A percentile compares a stretch with the other conserved stretches of the same genome.
These are phyloP conservation scores for Fusarium albidum DNA, from an alignment of 2,329 filamentous ascomycete species.

Conservation along the genomic window DNA sequence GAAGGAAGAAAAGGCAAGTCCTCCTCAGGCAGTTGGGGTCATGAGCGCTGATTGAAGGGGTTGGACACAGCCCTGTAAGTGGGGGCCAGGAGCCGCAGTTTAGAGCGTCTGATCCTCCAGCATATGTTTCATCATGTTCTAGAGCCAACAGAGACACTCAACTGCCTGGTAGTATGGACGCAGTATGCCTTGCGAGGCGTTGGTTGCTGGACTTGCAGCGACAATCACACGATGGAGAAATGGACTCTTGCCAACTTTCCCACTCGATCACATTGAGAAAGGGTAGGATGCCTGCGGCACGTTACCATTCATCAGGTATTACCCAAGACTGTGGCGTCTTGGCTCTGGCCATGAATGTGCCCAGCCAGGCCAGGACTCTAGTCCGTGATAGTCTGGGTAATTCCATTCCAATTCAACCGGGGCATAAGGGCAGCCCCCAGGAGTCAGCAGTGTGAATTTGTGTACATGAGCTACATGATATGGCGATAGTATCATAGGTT, in stretches of 20 bases:
- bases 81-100: conserved; percentile 27
- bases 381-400: neutral
- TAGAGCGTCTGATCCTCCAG: conserved; percentile 20
- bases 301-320: neutral
- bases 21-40: conserved; percentile 12
- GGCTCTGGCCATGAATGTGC: conserved; percentile 24
- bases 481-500: no score
- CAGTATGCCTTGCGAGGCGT: neutral
- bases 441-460: no score
- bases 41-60: conserved; percentile 32
- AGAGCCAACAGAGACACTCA: conserved; percentile 22
- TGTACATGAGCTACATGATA: no score
- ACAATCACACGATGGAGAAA: neutral
- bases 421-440: no score
- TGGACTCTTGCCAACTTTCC: neutral
- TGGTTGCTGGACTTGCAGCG: conserved; percentile 9
- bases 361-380: conserved; percentile 16
- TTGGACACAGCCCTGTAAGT: conserved; percentile 38
- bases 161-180: conserved; percentile 3
- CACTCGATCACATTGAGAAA: neutral
- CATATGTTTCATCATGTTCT: conserved; percentile 36
- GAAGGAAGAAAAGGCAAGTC: conserved; percentile 3
- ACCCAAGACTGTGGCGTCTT: conserved; percentile 11
- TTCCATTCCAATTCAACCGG: no score
- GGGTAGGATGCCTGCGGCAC: neutral